phyloP scores from a whole-genome alignment of 352 stramenopile genomes.

The Phytophthora sansomeana region DNA sequence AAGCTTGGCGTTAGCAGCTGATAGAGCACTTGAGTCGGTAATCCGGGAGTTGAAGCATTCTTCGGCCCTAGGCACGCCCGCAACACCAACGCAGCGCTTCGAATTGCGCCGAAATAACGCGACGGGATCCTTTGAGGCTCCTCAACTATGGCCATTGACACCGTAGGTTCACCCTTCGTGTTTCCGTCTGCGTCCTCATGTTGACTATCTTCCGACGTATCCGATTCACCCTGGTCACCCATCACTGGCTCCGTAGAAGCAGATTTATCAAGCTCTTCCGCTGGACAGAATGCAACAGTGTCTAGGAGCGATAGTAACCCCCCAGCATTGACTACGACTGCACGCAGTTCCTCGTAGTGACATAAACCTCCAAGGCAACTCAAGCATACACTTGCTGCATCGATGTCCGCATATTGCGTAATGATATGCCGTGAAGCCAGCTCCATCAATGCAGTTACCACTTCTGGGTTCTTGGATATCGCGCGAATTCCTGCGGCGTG shows the following conservation, averaged over 20 bases:
- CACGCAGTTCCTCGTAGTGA: conserved; percentile 59
- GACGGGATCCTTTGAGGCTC: conserved; percentile 42
- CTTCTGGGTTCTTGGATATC: conserved; percentile 64
- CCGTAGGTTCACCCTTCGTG: not conserved
- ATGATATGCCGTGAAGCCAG: conserved; percentile 70
- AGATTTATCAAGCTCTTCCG: conserved; percentile 46
- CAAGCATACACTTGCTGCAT: conserved; percentile 67
- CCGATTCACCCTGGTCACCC: conserved; percentile 36
- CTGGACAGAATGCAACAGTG: conserved; percentile 68
- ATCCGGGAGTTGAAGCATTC: conserved; percentile 9
- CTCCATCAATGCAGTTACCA: conserved; percentile 69
- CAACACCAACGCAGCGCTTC: conserved; percentile 64
- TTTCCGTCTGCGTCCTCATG: conserved; percentile 16
- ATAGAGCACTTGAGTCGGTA: conserved; percentile 68
- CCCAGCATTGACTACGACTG: conserved; percentile 65
- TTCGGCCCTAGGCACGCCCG: conserved; percentile 65
- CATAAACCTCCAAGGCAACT: conserved; percentile 72
- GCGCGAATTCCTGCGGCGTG: conserved; percentile 49
- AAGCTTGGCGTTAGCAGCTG: conserved; percentile 86
- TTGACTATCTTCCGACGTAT: conserved; percentile 22
- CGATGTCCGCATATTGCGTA: conserved; percentile 57
- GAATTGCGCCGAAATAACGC: conserved; percentile 60
- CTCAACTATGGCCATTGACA: conserved; percentile 1
- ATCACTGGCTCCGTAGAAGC: conserved; percentile 18
- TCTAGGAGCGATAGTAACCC: conserved; percentile 77